Evolutionary conservation across 805 yeast genomes (phyloP).

Genomic region (Trichomonascus vanleenenianus): DNA sequence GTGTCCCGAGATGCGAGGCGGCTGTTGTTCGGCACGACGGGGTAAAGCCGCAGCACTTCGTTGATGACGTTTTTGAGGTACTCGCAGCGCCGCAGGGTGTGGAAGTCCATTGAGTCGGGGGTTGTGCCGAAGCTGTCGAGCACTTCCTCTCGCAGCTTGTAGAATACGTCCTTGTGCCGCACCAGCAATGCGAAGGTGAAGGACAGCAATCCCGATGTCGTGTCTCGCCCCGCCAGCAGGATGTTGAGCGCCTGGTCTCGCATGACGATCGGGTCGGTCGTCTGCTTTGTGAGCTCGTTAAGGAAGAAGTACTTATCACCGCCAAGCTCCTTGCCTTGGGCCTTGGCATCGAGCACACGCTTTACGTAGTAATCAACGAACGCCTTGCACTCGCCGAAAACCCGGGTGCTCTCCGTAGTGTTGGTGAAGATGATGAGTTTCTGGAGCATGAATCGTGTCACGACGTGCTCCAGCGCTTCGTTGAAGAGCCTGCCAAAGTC

Average conservation of each 20-base stretch:
- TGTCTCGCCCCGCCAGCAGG: slow-evolving; percentile 47
- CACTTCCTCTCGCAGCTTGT: slow-evolving; percentile 33
- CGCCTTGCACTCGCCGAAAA: slow-evolving; percentile 20
- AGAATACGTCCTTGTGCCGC: slow-evolving; percentile 29
- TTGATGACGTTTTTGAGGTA: slow-evolving; percentile 40
- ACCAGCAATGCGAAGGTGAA: slow-evolving; percentile 40
- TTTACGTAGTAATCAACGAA: slow-evolving; percentile 37
- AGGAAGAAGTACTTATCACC: slow-evolving; percentile 36
- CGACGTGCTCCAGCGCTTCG: background rate
- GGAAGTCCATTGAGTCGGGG: slow-evolving; percentile 31
- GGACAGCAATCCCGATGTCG: slow-evolving; percentile 44
- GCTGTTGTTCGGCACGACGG: slow-evolving; percentile 44
- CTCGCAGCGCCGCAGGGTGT: slow-evolving; percentile 41
- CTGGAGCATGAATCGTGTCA: slow-evolving; percentile 8
- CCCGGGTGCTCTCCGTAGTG: slow-evolving; percentile 22
- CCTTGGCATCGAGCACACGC: slow-evolving; percentile 30
- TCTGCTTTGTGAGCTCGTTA: slow-evolving; percentile 41
- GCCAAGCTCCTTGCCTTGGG: slow-evolving; percentile 27
- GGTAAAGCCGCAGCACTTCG: slow-evolving; percentile 44
- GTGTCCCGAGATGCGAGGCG: slow-evolving; percentile 41
- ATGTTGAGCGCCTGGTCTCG: slow-evolving; percentile 45
- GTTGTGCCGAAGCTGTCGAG: slow-evolving; percentile 29
- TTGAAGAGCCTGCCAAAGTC: background rate
- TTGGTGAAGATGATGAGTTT: slow-evolving; percentile 16
- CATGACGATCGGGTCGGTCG: slow-evolving; percentile 38